Evolutionary conservation across 768 basidiomycete species (phyloP).

Genomic region (Amanita exitialis): DNA sequence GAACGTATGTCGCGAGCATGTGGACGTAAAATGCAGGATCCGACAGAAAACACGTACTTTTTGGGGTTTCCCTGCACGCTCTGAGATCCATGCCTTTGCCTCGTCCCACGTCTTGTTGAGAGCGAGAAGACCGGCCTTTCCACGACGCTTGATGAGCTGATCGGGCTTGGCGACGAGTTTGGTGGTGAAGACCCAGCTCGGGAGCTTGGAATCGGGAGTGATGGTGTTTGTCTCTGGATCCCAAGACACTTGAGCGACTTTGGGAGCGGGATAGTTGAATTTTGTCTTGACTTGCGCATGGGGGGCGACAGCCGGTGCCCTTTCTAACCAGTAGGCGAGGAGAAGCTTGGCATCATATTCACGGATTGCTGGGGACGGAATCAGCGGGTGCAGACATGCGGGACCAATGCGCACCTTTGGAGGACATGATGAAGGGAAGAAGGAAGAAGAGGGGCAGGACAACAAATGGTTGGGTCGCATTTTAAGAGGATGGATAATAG

Average conservation of each 20-base stretch:
- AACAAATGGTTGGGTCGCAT: constrained; percentile 7
- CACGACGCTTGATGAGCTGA: constrained; percentile 98
- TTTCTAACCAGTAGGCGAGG: constrained; percentile 93
- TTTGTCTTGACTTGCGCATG: constrained; percentile 42
- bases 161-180: constrained; percentile 96
- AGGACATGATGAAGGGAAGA: constrained; percentile 27
- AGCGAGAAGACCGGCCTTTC: constrained; percentile 92
- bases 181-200: constrained; percentile 71
- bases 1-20: background rate
- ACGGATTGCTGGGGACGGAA: constrained; percentile 48
- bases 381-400: constrained; percentile 2
- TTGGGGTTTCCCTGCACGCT: constrained; percentile 87
- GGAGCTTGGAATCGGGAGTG: constrained; percentile 46
- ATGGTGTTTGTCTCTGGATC: constrained; percentile 54
- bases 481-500: constrained; percentile 7
- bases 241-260: constrained; percentile 86
- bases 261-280: constrained; percentile 56
- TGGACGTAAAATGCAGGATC: background rate
- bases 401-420: constrained; percentile 24
- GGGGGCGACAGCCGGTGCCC: constrained; percentile 71
- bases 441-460: constrained; percentile 13
- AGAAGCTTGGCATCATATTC: constrained; percentile 99
- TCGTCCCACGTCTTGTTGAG: constrained; percentile 91
- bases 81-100: constrained; percentile 79
- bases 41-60: constrained; percentile 43